Percentiles rank a stretch among this genome's conserved stretches.
phyloP scores from a whole-genome alignment of 2,329 filamentous ascomycete species.

The Diplodia corticola region DNA sequence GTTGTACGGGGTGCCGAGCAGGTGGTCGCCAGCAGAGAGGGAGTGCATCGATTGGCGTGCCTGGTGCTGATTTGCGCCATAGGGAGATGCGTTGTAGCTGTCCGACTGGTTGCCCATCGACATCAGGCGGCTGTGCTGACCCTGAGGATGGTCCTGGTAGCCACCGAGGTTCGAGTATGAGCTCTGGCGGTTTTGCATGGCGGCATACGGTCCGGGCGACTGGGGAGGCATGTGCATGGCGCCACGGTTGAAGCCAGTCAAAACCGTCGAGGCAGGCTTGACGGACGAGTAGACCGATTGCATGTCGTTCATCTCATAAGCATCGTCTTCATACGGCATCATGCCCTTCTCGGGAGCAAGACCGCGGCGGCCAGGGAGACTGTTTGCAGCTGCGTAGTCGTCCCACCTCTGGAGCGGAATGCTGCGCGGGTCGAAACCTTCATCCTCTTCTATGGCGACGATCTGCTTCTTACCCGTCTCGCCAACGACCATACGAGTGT shows the following conservation, averaged over 20 bases:
- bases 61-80: conserved; percentile 41
- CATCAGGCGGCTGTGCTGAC: conserved; percentile 53
- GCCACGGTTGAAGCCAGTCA: conserved; percentile 71
- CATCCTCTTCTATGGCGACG: conserved; percentile 78
- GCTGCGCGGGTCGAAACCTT: conserved; percentile 84
- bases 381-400: conserved; percentile 85
- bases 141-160: conserved; percentile 63
- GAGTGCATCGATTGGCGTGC: conserved; percentile 46
- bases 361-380: conserved; percentile 86
- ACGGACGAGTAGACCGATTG: conserved; percentile 94
- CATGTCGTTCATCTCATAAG: conserved; percentile 98
- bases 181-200: conserved; percentile 65
- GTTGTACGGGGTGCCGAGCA: conserved; percentile 36
- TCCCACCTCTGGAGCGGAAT: conserved; percentile 97
- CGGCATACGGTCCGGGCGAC: conserved; percentile 71
- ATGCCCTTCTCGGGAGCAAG: conserved; percentile 60
- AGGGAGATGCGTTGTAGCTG: conserved; percentile 39
- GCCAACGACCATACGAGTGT: conserved; percentile 93
- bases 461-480: conserved; percentile 90
- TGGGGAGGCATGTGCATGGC: conserved; percentile 76
- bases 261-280: conserved; percentile 79
- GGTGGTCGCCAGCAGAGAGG: conserved; percentile 44
- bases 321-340: conserved; percentile 68
- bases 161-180: conserved; percentile 66
- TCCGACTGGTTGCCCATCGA: conserved; percentile 60